These are phyloP conservation scores for Fusarium incarnatum DNA, from an alignment of 2,329 filamentous ascomycete genomes.

Conservation along the genomic window DNA sequence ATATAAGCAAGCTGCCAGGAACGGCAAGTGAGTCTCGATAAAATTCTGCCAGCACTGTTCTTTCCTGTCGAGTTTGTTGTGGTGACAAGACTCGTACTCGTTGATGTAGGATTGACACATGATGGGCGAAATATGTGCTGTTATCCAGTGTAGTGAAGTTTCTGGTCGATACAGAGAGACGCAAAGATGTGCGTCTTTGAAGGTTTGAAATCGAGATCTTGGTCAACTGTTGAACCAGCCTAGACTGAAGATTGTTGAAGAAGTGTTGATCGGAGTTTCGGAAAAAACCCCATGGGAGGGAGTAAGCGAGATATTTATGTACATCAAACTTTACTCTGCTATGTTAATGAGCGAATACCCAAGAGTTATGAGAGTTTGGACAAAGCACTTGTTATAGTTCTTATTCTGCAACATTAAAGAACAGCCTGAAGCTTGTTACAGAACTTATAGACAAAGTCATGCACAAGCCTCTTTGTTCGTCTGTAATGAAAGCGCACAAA, in stretches of 20 bases:
- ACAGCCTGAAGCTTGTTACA: neutral
- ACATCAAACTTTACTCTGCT: neutral
- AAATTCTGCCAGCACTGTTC: conserved; percentile 11
- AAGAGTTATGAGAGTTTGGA: neutral
- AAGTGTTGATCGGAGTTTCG: neutral
- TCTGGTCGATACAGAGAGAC: neutral
- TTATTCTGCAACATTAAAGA: conserved; percentile 18
- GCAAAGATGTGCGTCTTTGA: neutral
- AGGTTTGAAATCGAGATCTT: neutral
- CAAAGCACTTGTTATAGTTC: conserved; percentile 11
- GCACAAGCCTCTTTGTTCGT: conserved; percentile 4
- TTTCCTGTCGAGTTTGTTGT: neutral
- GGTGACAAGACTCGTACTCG: conserved; percentile 6
- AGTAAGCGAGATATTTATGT: neutral
- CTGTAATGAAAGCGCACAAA: neutral
- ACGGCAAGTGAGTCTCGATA: neutral
- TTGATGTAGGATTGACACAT: conserved; percentile 11
- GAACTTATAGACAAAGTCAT: neutral
- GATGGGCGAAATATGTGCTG: neutral
- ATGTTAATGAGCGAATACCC: neutral
- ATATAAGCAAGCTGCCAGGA: neutral
- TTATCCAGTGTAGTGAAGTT: neutral
- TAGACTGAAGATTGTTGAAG: neutral
- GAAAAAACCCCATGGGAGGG: neutral
- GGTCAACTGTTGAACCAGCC: neutral